Conservation (phyloP, 176 grass and related monocot genomes). For the Panicum miliaceum region DNA sequence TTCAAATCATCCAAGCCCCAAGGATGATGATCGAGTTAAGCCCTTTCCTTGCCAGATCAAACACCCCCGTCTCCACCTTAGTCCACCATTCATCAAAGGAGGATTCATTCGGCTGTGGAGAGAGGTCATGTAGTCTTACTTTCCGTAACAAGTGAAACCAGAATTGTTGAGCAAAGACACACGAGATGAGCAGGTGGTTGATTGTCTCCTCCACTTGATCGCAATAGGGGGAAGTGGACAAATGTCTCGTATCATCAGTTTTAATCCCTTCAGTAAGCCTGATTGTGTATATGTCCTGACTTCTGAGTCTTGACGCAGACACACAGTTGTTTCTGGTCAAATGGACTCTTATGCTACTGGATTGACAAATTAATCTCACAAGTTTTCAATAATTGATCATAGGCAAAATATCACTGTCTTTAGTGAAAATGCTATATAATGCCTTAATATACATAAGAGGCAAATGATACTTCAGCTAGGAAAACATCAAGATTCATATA, state of each 20-base stretch:
- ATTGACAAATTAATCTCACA: background rate
- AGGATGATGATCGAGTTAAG: too few relatives aligned
- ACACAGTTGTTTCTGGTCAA: conserved; percentile 14
- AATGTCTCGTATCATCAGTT: background rate
- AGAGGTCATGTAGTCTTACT: too few relatives aligned
- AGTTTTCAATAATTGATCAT: conserved; percentile 4
- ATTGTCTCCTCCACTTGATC: too few relatives aligned
- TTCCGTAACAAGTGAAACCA: too few relatives aligned
- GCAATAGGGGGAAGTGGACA: too few relatives aligned
- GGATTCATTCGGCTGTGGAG: too few relatives aligned
- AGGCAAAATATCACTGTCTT: background rate
- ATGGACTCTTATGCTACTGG: conserved; percentile 25
- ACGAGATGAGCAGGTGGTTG: too few relatives aligned
- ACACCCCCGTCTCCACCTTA: too few relatives aligned
- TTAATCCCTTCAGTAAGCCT: background rate
- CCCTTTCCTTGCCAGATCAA: too few relatives aligned
- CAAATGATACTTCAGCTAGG: conserved; percentile 4
- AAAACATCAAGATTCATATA: conserved; percentile 4
- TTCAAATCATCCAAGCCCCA: too few relatives aligned
- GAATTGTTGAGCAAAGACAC: too few relatives aligned
- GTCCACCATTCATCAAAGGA: too few relatives aligned
- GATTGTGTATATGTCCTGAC: conserved; percentile 5
- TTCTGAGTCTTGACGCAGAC: background rate
- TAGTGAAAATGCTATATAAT: background rate
- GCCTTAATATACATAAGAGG: background rate